These are phyloP conservation scores for Fusarium redolens DNA, from an alignment of 2,329 filamentous ascomycete species.

Conservation along the genomic window DNA sequence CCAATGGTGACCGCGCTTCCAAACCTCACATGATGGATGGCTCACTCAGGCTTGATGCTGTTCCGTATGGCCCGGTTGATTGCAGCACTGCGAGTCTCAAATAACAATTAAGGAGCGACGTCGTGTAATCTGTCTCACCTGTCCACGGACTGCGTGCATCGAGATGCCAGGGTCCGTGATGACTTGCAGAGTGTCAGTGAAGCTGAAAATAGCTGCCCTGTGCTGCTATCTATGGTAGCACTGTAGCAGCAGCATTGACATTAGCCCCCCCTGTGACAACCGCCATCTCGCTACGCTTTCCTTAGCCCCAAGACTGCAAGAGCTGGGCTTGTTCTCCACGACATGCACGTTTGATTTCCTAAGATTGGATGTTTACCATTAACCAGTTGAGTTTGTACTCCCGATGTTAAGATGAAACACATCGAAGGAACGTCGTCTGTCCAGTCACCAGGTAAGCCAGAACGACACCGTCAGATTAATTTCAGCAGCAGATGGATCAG, in stretches of 20 bases:
- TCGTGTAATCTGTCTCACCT: background rate
- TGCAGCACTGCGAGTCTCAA: slow-evolving; percentile 25
- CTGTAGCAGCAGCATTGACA: slow-evolving; percentile 8
- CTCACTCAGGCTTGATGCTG: background rate
- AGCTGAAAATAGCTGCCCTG: slow-evolving; percentile 25
- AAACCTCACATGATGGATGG: background rate
- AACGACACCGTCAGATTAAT: background rate
- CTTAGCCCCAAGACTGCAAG: background rate
- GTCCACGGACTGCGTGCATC: background rate
- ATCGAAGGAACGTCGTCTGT: background rate
- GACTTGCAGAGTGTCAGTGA: slow-evolving; percentile 31
- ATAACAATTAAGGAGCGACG: slow-evolving; percentile 25
- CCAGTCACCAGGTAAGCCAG: background rate
- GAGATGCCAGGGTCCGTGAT: slow-evolving; percentile 21
- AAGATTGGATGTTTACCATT: background rate
- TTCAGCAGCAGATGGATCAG: background rate
- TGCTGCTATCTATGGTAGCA: background rate
- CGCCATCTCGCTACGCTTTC: slow-evolving; percentile 4
- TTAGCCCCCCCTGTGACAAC: background rate
- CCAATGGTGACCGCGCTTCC: background rate
- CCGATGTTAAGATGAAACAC: background rate
- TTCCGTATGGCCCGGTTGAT: slow-evolving; percentile 14
- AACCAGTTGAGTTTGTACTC: background rate
- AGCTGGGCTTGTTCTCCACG: background rate
- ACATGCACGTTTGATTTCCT: background rate